These are phyloP conservation scores for Halteria grandinella DNA, from an alignment of 73 alveolate species.

Conservation along the genomic window DNA sequence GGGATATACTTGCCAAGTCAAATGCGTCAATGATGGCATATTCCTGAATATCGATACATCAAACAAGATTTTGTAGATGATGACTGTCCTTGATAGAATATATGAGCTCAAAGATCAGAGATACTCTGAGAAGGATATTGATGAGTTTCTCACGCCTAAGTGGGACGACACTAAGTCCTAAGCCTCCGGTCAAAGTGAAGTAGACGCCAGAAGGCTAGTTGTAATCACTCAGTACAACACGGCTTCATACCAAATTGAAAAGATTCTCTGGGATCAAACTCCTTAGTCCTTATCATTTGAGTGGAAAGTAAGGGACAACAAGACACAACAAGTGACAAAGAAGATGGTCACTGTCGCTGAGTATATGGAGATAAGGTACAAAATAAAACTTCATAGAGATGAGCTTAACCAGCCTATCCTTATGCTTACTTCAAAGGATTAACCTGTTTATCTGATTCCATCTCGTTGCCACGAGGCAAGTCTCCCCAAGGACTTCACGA, in stretches of 20 bases:
- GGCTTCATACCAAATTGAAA: constrained; percentile 27
- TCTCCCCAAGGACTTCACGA: constrained; percentile 79
- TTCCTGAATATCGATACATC: constrained; percentile 47
- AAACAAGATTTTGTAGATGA: constrained; percentile 26
- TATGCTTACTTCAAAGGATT: constrained; percentile 48
- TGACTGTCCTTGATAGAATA: not conserved
- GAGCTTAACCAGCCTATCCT: constrained; percentile 59
- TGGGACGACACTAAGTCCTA: not conserved
- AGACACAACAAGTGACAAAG: not conserved
- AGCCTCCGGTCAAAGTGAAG: too few species aligned
- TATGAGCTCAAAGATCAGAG: not conserved
- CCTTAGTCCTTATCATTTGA: not conserved
- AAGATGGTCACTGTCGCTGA: not conserved
- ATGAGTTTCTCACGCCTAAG: constrained; percentile 3
- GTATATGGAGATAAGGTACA: not conserved
- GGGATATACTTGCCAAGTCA: constrained; percentile 11
- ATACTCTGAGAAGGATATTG: not conserved
- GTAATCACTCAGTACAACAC: constrained; percentile 45
- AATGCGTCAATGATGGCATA: constrained; percentile 8
- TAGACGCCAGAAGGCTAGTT: constrained; percentile 9
- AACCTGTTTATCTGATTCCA: constrained; percentile 75
- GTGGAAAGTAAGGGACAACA: not conserved
- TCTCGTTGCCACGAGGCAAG: constrained; percentile 88
- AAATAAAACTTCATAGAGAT: constrained; percentile 1
- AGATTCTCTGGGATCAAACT: not conserved